Evolutionary conservation across 164 flowering plant species (phyloP).

Genomic region (Tetracentron sinense): DNA sequence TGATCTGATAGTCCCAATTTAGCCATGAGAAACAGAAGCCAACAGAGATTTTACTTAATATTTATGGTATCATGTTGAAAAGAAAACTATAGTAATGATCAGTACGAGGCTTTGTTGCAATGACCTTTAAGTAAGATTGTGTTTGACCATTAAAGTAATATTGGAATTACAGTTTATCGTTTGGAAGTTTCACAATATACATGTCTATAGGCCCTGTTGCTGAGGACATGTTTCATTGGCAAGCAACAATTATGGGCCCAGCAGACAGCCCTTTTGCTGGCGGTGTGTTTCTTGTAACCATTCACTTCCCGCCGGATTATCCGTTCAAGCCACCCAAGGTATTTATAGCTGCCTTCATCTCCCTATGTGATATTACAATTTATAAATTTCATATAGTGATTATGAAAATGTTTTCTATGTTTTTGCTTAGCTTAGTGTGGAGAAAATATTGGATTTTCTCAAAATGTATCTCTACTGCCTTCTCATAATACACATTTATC

Average conservation of each 20-base stretch:
- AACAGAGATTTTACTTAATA: too few relatives aligned
- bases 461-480: too few relatives aligned
- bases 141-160: too few relatives aligned
- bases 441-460: background rate
- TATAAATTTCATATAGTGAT: too few relatives aligned
- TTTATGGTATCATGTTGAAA: too few relatives aligned
- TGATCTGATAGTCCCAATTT: too few relatives aligned
- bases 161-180: background rate
- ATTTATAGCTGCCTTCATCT: background rate
- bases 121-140: too few relatives aligned
- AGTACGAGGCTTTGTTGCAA: too few relatives aligned
- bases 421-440: background rate
- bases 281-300: background rate
- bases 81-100: too few relatives aligned
- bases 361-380: too few relatives aligned
- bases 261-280: constrained; percentile 1
- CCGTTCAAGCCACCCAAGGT: background rate
- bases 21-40: too few relatives aligned
- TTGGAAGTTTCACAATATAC: background rate
- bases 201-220: constrained; percentile 18
- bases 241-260: constrained; percentile 25
- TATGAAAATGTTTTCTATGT: too few relatives aligned
- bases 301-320: background rate
- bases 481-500: background rate
- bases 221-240: constrained; percentile 25